phyloP scores from a whole-genome alignment of 768 basidiomycete species.

The Trametes meyenii region DNA sequence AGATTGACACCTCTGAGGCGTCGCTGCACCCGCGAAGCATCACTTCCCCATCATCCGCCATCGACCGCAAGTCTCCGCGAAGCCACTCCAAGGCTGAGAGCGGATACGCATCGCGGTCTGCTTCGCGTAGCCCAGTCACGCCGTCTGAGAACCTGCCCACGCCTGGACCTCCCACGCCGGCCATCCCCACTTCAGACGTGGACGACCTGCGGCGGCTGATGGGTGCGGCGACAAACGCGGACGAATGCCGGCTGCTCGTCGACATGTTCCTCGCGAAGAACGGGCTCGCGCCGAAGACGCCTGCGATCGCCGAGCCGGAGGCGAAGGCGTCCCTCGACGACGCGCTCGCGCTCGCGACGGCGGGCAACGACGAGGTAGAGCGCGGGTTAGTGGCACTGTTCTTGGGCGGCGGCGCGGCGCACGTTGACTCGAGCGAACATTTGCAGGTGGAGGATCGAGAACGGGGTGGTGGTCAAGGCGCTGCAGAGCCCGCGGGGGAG shows the following conservation, averaged over 20 bases:
- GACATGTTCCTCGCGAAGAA: constrained; percentile 70
- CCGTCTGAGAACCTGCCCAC: constrained; percentile 15
- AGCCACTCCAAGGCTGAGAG: constrained; percentile 23
- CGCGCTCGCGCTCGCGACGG: constrained; percentile 17
- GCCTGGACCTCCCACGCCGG: constrained; percentile 31
- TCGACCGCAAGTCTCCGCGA: constrained; percentile 11
- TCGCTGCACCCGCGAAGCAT: constrained; percentile 7
- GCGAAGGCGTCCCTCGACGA: constrained; percentile 10
- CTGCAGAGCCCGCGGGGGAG: background rate
- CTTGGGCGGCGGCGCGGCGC: constrained; percentile 21
- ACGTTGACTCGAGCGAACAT: constrained; percentile 11
- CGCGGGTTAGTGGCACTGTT: constrained; percentile 28
- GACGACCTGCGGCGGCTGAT: constrained; percentile 71
- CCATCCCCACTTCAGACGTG: constrained; percentile 50
- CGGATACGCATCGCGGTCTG: constrained; percentile 20
- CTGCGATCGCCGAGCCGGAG: background rate
- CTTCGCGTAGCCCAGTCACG: constrained; percentile 18
- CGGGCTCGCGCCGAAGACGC: constrained; percentile 21
- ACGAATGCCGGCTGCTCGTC: constrained; percentile 84
- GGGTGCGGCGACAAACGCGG: constrained; percentile 66
- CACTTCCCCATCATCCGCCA: constrained; percentile 1
- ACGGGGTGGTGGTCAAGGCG: background rate
- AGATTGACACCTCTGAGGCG: constrained; percentile 17
- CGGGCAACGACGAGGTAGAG: constrained; percentile 22
- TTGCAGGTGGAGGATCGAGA: constrained; percentile 12